phyloP scores from a whole-genome alignment of 2,329 filamentous ascomycete species.

The Pseudogymnoascus sp. region DNA sequence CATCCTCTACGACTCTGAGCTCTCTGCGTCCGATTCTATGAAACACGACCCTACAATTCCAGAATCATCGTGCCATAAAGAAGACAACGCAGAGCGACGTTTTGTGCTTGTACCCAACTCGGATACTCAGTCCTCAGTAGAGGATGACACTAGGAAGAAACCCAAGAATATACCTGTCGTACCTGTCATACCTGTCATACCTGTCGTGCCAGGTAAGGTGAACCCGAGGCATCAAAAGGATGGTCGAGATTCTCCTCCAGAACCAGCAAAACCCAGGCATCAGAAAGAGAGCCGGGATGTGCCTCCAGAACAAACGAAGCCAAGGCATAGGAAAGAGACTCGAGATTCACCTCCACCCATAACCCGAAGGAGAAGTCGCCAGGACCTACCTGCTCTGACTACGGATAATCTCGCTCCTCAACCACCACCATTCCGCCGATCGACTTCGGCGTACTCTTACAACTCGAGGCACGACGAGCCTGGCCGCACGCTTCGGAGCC shows the following conservation, averaged over 20 bases:
- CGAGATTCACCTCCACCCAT: background rate
- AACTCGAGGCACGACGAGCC: conserved; percentile 17
- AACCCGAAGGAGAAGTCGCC: conserved; percentile 21
- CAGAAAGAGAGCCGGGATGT: background rate
- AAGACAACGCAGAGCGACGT: conserved; percentile 43
- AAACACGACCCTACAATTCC: background rate
- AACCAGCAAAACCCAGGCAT: conserved; percentile 13
- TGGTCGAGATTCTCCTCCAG: background rate
- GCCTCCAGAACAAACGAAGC: background rate
- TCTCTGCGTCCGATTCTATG: conserved; percentile 23
- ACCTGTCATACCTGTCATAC: background rate
- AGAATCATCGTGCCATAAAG: conserved; percentile 40
- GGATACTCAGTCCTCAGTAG: conserved; percentile 15
- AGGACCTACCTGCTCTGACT: conserved; percentile 27
- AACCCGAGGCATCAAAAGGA: background rate
- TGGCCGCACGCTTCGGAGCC: conserved; percentile 11
- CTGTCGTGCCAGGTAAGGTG: background rate
- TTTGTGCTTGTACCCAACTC: conserved; percentile 49
- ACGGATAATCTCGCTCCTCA: conserved; percentile 27
- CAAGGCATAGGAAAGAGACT: background rate
- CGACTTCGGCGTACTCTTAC: conserved; percentile 21
- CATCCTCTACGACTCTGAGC: conserved; percentile 53
- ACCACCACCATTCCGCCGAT: conserved; percentile 25
- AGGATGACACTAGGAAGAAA: conserved; percentile 18
- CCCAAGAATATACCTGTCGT: background rate